Evolutionary conservation across 176 grass and related monocot genomes (phyloP).

Genomic region (Eremochloa ophiuroides): DNA sequence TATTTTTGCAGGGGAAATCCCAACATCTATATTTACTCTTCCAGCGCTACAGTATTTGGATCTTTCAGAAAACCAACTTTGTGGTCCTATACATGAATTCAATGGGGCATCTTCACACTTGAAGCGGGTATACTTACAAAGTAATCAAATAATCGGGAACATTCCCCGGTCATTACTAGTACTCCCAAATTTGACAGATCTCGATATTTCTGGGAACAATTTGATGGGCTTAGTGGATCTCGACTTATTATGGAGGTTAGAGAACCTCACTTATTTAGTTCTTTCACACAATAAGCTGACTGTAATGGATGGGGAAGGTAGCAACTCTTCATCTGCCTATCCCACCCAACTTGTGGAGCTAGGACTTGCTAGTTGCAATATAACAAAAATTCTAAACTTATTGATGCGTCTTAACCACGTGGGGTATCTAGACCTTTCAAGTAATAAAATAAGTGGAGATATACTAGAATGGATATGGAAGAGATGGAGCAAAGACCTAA

Average conservation of each 20-base stretch:
- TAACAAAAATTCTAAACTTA: slow-evolving; percentile 2
- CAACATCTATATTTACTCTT: neutral
- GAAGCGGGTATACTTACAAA: neutral
- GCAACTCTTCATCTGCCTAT: neutral
- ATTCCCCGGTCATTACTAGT: neutral
- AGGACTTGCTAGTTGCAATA: slow-evolving; percentile 10
- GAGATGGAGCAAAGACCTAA: neutral
- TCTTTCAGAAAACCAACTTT: neutral
- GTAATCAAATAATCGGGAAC: neutral
- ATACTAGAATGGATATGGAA: slow-evolving; percentile 38
- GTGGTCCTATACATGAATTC: neutral
- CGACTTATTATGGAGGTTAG: neutral
- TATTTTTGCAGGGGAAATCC: neutral
- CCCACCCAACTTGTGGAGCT: rapidly evolving
- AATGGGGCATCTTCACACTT: neutral
- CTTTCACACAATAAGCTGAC: slow-evolving; percentile 35
- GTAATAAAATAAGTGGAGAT: slow-evolving; percentile 11
- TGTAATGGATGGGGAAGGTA: neutral
- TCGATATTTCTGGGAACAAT: neutral
- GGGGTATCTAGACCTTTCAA: slow-evolving; percentile 16
- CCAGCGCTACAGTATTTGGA: neutral
- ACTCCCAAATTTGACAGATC: neutral
- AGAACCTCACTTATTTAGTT: neutral
- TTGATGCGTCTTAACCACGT: neutral
- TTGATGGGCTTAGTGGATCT: neutral